Conservation (phyloP, 148 eudicot genomes). For the Nepenthes gracilis region DNA sequence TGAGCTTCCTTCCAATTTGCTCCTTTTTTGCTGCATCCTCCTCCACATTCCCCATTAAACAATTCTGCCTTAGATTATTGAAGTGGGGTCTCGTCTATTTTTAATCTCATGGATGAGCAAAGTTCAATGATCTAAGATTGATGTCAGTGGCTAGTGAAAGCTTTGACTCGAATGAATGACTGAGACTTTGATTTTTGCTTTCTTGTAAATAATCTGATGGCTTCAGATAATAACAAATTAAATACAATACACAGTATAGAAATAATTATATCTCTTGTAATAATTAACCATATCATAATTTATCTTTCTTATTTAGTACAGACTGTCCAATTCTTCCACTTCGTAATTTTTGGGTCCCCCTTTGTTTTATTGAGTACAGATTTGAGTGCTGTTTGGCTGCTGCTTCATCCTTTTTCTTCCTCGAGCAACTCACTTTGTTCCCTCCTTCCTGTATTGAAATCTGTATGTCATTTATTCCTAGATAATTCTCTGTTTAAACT, state of each 20-base stretch:
- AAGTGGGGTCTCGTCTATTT: neutral
- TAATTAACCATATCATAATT: neutral
- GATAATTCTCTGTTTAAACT: neutral
- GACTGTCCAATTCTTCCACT: neutral
- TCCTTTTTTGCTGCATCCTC: conserved; percentile 20
- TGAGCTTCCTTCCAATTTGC: conserved; percentile 51
- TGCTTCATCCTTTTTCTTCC: conserved; percentile 53
- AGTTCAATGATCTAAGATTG: conserved; percentile 35
- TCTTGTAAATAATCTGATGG: neutral
- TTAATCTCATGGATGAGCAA: conserved; percentile 11
- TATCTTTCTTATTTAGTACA: neutral
- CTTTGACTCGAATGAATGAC: conserved; percentile 52
- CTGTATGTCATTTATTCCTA: conserved; percentile 13
- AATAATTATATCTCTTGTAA: neutral
- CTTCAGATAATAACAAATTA: neutral
- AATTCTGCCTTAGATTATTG: neutral
- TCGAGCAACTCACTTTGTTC: conserved; percentile 73
- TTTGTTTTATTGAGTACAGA: neutral
- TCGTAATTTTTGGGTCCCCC: too few species aligned
- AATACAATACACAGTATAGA: neutral
- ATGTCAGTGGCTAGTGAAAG: conserved; percentile 50
- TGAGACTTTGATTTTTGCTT: conserved; percentile 22
- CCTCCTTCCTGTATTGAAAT: conserved; percentile 46
- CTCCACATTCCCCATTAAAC: neutral
- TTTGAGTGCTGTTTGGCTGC: conserved; percentile 49